Percentiles rank a stretch among this genome's conserved stretches.
These are phyloP conservation scores for Eimeria sp. DNA, from an alignment of 169 alveolate genomes.

Conservation along the genomic window DNA sequence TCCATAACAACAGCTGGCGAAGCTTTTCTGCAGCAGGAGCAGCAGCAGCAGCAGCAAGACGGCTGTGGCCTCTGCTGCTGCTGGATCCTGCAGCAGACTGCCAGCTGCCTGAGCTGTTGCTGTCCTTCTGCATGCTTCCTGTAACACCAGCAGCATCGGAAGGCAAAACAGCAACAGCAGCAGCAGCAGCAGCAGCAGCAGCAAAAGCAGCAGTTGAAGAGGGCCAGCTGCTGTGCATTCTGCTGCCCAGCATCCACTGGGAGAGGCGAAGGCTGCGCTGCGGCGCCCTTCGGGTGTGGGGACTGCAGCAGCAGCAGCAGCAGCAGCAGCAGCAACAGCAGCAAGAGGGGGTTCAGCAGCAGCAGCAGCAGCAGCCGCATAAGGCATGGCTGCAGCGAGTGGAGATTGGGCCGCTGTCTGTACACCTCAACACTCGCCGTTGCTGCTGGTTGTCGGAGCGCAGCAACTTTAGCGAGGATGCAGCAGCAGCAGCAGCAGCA, in stretches of 20 bases:
- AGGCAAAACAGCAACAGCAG: not conserved
- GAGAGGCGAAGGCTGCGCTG: conserved; percentile 36
- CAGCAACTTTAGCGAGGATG: not conserved
- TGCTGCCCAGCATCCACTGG: conserved; percentile 41
- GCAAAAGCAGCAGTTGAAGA: not conserved
- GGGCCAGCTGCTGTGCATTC: conserved; percentile 30
- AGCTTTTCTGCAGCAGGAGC: not conserved
- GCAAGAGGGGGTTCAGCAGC: too few relatives aligned
- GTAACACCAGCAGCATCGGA: conserved; percentile 3
- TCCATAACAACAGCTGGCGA: conserved; percentile 14
- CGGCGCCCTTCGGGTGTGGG: conserved; percentile 34
- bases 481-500: conserved; percentile 64
- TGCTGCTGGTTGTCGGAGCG: conserved; percentile 9
- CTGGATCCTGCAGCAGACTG: conserved; percentile 61
- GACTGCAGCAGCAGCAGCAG: conserved; percentile 11
- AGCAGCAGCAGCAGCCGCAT: conserved; percentile 35
- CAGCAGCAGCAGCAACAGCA: not conserved
- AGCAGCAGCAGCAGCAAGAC: conserved; percentile 56
- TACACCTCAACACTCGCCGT: conserved; percentile 18
- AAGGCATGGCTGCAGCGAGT: conserved; percentile 1
- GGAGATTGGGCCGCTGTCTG: conserved; percentile 44
- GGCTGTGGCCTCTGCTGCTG: conserved; percentile 59
- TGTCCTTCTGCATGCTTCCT: conserved; percentile 34
- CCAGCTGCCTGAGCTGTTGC: conserved; percentile 46
- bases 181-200: conserved; percentile 25